Evolutionary conservation across 345 rosid genomes (phyloP), one percentile per base, ranked within the genome.

Genomic region (Dipteronia dyeriana): DNA sequence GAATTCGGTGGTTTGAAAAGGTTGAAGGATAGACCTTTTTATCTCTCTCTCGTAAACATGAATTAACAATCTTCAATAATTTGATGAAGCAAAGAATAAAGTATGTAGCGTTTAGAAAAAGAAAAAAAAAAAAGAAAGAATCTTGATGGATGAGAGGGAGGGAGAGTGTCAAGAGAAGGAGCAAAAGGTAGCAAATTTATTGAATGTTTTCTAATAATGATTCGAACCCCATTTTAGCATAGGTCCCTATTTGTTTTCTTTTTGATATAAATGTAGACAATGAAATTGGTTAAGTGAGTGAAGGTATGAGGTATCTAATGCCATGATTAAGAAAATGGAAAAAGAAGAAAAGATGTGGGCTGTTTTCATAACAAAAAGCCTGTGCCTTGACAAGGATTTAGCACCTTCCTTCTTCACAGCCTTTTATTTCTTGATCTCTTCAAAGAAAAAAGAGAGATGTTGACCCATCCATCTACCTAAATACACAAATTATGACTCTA

Each of bases 351-450:
- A 9, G 76, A 26, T 69, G 60, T 56, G 29, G 70, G 82, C 76
- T 81, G 41, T 68, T 62, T 67, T 62, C 49, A 20, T 39, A 23
- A 47, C 51, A 45, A 66, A 75, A 80, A 60, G 68, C 68, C 75
- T 60, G 75, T 25, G 71, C 66, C 26, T 26, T 77, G 79, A 82
- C 25, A 84, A 73, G 68, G 74, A 76, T 64, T 70, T 72, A 41
- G 67, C 75, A 70, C 76, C 80, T 7, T 41, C 45, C 45, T 73
- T 81, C 80, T 64, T 14, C 19, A 56, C 56, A 14, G 41, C 16
- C 9, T 70, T 29, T 29, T 66, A n/a, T 19, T 39, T 0, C 7
- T 11, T 67, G 0, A n/a, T 16, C 7, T 49, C 9, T 17, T 26
- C 39, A 54, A 4, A 2, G n/a, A 49, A 67, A 62, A 72, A 17